Evolutionary conservation across 345 rosid genomes (phyloP).

Genomic region (Carallia brachiata): DNA sequence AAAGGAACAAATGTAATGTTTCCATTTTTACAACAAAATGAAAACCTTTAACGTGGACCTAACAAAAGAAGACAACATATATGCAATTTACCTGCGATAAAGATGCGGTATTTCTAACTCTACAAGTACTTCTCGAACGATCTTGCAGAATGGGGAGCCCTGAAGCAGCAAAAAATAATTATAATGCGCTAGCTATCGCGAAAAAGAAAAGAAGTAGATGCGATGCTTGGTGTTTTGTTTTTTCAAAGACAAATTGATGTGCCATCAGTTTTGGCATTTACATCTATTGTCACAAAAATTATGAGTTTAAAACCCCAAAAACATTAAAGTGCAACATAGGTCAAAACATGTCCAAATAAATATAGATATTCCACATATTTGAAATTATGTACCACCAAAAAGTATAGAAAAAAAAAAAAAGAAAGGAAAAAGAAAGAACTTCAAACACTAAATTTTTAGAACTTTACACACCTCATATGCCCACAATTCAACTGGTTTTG

Average conservation of each 20-base stretch:
- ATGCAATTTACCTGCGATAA: constrained; percentile 50
- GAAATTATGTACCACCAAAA: not conserved
- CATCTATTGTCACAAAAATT: no score
- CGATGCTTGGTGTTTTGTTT: no score
- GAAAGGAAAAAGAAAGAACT: constrained; percentile 1
- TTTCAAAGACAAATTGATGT: no score
- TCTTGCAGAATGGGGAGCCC: constrained; percentile 91
- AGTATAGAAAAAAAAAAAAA: not conserved
- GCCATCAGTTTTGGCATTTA: no score
- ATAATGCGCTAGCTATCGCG: no score
- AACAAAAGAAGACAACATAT: not conserved
- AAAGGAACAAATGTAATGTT: not conserved
- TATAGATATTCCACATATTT: constrained; percentile 1
- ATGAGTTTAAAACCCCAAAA: not conserved
- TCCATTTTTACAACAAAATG: not conserved
- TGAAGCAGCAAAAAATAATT: constrained; percentile 25
- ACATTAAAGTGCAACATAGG: constrained; percentile 3
- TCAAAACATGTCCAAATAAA: not conserved
- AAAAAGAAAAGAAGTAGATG: no score
- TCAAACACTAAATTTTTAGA: not conserved
- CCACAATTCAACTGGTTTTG: constrained; percentile 85
- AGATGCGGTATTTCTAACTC: constrained; percentile 84
- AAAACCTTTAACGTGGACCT: not conserved
- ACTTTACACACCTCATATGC: constrained; percentile 62
- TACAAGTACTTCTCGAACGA: constrained; percentile 79